Conservation (phyloP, 352 stramenopile genomes). For the Globisporangium okanoganense region DNA sequence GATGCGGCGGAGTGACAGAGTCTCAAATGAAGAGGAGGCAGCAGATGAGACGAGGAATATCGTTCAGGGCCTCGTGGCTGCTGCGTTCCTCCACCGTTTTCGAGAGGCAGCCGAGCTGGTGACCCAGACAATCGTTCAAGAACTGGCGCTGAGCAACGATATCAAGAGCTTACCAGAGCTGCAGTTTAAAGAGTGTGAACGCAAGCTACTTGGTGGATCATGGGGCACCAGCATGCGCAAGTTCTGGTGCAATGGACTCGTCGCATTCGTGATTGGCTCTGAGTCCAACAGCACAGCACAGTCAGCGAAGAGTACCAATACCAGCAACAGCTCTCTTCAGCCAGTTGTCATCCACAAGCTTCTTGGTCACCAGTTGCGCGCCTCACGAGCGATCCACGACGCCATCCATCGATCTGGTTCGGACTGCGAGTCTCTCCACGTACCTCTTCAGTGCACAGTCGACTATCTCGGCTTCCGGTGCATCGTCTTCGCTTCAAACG, state of each 20-base stretch:
- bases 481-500: conserved; percentile 37
- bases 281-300: not conserved
- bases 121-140: conserved; percentile 30
- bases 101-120: conserved; percentile 27
- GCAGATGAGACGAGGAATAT: not conserved
- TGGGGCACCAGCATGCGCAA: conserved; percentile 12
- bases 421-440: conserved; percentile 6
- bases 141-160: conserved; percentile 24
- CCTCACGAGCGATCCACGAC: conserved; percentile 28
- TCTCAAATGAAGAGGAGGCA: not conserved
- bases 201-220: not conserved
- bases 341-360: conserved; percentile 23
- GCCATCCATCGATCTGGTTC: conserved; percentile 13
- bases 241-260: conserved; percentile 28
- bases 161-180: conserved; percentile 16
- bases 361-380: conserved; percentile 49
- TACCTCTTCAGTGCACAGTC: conserved; percentile 57
- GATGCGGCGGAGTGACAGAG: not conserved
- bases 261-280: conserved; percentile 30
- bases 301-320: conserved; percentile 4
- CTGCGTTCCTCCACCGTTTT: conserved; percentile 33
- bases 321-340: conserved; percentile 1
- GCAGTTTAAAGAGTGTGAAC: not conserved
- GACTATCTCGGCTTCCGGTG: conserved; percentile 57
- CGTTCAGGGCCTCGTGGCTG: conserved; percentile 20